Evolutionary conservation across 1,284 basidiomycete species (phyloP), one percentile per base, ranked within the genome.

Genomic region (Leccinum insolens): DNA sequence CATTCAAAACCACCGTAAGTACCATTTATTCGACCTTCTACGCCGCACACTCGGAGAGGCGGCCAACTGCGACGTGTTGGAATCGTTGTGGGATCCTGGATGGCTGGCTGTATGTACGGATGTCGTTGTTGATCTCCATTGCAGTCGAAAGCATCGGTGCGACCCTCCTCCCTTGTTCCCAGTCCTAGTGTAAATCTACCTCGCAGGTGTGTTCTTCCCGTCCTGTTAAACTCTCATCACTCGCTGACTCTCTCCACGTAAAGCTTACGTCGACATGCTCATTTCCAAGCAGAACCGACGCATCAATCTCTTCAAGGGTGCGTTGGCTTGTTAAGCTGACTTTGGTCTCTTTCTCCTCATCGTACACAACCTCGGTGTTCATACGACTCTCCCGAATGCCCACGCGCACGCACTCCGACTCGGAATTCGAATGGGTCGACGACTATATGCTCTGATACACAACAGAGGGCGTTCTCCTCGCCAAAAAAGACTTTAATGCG

Each of bases 271-370:
- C 88, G 93, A 80, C 83, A 95, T 95, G 93, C 90, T 95, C 73
- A 95, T 95, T 79, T 85, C 90, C 75, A 95, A 95, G 84, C 77
- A 90, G 81, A 91, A 94, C 86, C 87, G 88, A 83, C 90, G 91
- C 77, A 79, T 85, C 81, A 96, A 92, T 86, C 95, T 98, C 88
- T 98, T 98, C 93, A 96, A 96, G 85, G 96, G 94, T 94, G 73
- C 74, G 89, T 66, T 46, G n/a, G 44, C 17, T 98, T 3, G n/a
- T 49, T 20, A 49, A 4, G 46, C 46, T 49, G n/a, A 49, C 46
- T 20, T 20, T n/a, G 11, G 11, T 52, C n/a, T 20, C 49, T 20
- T 52, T 52, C 7, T 20, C 49, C 20, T 3, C 20, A 12, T 52
- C 20, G 20, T 52, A 20, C 49, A 52, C 49, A 12, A 2, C 20